These are phyloP conservation scores for Camellia granthamiana DNA, from an alignment of 148 eudicot genomes.

Conservation along the genomic window DNA sequence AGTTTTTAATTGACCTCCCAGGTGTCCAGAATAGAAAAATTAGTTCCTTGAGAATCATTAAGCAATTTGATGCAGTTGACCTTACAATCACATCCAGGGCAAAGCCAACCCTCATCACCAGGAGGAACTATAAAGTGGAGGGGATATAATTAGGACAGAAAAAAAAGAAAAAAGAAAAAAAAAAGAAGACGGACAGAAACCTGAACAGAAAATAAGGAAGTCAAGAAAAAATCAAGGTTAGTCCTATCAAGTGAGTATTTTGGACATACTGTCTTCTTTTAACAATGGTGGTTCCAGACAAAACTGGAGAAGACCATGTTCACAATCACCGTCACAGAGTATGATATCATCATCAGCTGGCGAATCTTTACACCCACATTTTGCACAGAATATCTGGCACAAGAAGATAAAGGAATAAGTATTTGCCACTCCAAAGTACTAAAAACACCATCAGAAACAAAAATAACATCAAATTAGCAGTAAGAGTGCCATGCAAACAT, in stretches of 20 bases:
- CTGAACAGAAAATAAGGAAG: neutral
- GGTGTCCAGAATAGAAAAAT: slow-evolving; percentile 50
- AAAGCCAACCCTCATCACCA: slow-evolving; percentile 87
- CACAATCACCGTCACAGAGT: slow-evolving; percentile 89
- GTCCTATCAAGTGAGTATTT: slow-evolving; percentile 14
- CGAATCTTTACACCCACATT: slow-evolving; percentile 75
- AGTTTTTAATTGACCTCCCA: slow-evolving; percentile 62
- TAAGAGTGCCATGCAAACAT: neutral
- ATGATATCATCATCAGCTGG: slow-evolving; percentile 72
- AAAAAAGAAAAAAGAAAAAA: neutral
- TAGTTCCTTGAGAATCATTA: slow-evolving; percentile 68
- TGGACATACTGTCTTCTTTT: slow-evolving; percentile 69
- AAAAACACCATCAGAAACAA: neutral
- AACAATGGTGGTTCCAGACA: slow-evolving; percentile 79
- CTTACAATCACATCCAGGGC: slow-evolving; percentile 96
- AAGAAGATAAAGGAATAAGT: slow-evolving; percentile 1
- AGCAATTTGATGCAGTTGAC: slow-evolving; percentile 69
- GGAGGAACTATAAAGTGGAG: slow-evolving; percentile 61
- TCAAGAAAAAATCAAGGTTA: slow-evolving; percentile 8
- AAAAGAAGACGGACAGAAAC: neutral
- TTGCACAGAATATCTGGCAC: slow-evolving; percentile 84
- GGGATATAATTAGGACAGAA: neutral
- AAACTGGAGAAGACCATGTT: slow-evolving; percentile 87
- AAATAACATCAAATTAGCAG: neutral
- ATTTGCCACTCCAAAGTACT: neutral